phyloP scores from a whole-genome alignment of 164 flowering plant genomes.

The Dillenia suffruticosa region DNA sequence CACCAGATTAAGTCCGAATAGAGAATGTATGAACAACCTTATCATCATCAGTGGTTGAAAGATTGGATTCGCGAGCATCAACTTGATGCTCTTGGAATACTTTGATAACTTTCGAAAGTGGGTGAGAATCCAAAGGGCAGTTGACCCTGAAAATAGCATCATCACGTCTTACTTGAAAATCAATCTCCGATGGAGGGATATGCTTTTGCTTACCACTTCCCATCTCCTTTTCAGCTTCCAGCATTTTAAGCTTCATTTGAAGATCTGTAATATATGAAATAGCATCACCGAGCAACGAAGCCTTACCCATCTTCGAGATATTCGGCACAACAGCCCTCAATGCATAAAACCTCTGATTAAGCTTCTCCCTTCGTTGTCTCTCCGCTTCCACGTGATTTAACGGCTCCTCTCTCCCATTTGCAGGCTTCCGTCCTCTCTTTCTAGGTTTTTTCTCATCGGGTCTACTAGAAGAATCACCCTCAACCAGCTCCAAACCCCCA shows the following conservation, averaged over 20 bases:
- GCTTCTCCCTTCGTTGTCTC: conserved; percentile 83
- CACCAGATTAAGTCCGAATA: conserved; percentile 36
- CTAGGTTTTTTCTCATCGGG: conserved; percentile 61
- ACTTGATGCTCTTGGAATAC: conserved; percentile 50
- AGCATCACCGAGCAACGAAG: conserved; percentile 86
- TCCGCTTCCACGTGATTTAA: conserved; percentile 90
- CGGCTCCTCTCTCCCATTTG: conserved; percentile 84
- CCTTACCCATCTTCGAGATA: conserved; percentile 88
- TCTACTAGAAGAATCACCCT: conserved; percentile 24
- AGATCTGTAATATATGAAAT: conserved; percentile 77
- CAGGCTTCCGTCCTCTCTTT: conserved; percentile 89
- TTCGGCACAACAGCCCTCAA: conserved; percentile 85
- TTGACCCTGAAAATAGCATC: conserved; percentile 55
- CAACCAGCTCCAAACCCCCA: conserved; percentile 33
- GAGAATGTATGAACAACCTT: conserved; percentile 66
- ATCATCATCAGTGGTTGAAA: conserved; percentile 35
- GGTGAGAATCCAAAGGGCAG: conserved; percentile 66
- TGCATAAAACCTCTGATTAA: conserved; percentile 84
- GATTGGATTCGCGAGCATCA: conserved; percentile 34
- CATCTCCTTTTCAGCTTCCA: conserved; percentile 64
- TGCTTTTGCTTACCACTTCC: conserved; percentile 15
- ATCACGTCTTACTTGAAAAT: conserved; percentile 48
- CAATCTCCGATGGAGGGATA: conserved; percentile 35
- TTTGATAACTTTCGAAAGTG: conserved; percentile 45
- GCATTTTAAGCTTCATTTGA: conserved; percentile 49